These are phyloP conservation scores for Pseudogymnoascus sp. DNA, from an alignment of 2,329 filamentous ascomycete species.

Conservation along the genomic window DNA sequence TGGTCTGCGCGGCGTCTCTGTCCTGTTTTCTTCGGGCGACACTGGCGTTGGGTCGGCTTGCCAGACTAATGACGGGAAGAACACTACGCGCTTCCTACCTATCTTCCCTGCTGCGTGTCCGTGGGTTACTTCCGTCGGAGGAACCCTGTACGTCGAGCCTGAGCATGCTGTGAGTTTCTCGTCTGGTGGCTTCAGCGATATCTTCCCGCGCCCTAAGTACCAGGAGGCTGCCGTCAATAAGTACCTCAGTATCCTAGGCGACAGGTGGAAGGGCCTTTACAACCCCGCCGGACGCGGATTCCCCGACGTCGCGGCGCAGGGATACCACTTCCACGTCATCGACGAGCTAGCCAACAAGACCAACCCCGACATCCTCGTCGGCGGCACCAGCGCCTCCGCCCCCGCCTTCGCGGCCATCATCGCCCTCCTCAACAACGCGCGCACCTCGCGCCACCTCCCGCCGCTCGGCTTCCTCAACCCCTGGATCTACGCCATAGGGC, in stretches of 20 bases:
- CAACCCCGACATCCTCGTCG: conserved; percentile 11
- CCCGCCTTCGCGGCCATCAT: conserved; percentile 52
- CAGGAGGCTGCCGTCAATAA: conserved; percentile 36
- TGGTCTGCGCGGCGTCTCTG: conserved; percentile 56
- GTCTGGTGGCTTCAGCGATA: conserved; percentile 42
- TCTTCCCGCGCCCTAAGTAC: conserved; percentile 39
- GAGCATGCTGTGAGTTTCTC: conserved; percentile 39
- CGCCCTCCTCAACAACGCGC: conserved; percentile 53
- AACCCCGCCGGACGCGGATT: conserved; percentile 43
- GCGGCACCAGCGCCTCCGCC: conserved; percentile 38
- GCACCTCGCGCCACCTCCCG: conserved; percentile 39
- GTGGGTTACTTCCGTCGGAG: conserved; percentile 59
- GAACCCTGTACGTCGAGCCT: conserved; percentile 41
- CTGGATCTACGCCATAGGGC: conserved; percentile 45
- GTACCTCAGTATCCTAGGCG: conserved; percentile 35
- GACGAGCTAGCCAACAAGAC: conserved; percentile 1
- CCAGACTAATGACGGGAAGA: conserved; percentile 48
- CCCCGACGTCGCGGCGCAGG: conserved; percentile 47
- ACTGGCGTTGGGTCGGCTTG: conserved; percentile 37
- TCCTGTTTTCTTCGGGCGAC: conserved; percentile 56
- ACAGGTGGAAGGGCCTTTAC: conserved; percentile 39
- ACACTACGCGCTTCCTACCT: conserved; percentile 47
- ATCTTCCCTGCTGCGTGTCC: conserved; percentile 61
- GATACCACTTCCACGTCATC: conserved; percentile 42
- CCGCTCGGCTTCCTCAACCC: conserved; percentile 50